phyloP scores from a whole-genome alignment of 495 filamentous ascomycete genomes.

The Daldinia vernicosa region DNA sequence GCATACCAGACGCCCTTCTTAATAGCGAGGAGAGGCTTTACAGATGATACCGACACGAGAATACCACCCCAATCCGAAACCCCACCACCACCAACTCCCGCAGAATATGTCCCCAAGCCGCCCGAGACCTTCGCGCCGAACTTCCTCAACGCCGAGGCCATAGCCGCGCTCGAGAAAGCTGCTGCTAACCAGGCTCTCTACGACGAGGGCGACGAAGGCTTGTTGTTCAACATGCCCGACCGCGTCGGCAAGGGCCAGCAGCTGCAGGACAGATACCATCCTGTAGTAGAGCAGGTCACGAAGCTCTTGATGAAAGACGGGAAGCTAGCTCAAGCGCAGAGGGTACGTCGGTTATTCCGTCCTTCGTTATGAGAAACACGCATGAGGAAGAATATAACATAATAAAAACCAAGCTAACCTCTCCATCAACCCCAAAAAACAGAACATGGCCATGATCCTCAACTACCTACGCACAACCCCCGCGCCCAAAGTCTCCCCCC shows the following conservation, averaged over 20 bases:
- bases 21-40: slow-evolving; percentile 29
- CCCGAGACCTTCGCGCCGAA: slow-evolving; percentile 43
- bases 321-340: slow-evolving; percentile 82
- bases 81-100: slow-evolving; percentile 17
- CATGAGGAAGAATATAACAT: not conserved
- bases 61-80: slow-evolving; percentile 7
- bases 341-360: slow-evolving; percentile 61
- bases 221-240: slow-evolving; percentile 79
- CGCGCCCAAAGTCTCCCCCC: slow-evolving; percentile 73
- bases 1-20: slow-evolving; percentile 10
- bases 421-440: not conserved
- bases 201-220: slow-evolving; percentile 55
- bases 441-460: slow-evolving; percentile 89
- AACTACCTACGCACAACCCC: slow-evolving; percentile 86
- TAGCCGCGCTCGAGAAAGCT: slow-evolving; percentile 48
- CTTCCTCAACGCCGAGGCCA: slow-evolving; percentile 49
- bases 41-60: slow-evolving; percentile 32
- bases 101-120: slow-evolving; percentile 23
- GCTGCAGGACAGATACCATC: slow-evolving; percentile 80
- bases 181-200: slow-evolving; percentile 19
- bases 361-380: not conserved
- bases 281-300: slow-evolving; percentile 83
- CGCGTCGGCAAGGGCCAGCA: slow-evolving; percentile 67
- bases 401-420: slow-evolving; percentile 16
- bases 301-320: slow-evolving; percentile 91